Evolutionary conservation across 208 protist species (phyloP).

Genomic region (Borovskyia barvae): DNA sequence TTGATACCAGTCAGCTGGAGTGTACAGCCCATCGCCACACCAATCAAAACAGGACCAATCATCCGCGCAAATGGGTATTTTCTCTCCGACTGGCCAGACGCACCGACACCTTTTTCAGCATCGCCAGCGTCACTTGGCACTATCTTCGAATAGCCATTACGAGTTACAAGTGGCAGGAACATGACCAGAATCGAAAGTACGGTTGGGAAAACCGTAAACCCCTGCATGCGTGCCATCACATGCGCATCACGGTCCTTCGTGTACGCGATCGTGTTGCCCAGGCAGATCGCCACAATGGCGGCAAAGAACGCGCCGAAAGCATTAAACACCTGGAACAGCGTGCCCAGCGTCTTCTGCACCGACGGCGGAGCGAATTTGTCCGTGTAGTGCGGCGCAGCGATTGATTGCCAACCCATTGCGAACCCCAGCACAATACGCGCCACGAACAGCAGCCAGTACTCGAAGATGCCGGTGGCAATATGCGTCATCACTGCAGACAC

Average conservation of each 20-base stretch:
- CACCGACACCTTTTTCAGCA: conserved; percentile 5
- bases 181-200: conserved; percentile 29
- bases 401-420: conserved; percentile 34
- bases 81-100: too few species aligned
- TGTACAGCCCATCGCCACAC: conserved; percentile 32
- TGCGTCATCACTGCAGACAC: conserved; percentile 33
- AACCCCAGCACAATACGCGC: conserved; percentile 55
- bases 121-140: too few species aligned
- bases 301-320: conserved; percentile 51
- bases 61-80: conserved; percentile 30
- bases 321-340: conserved; percentile 45
- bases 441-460: conserved; percentile 50
- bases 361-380: conserved; percentile 32
- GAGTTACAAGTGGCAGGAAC: conserved; percentile 31
- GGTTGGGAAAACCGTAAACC: conserved; percentile 30
- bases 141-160: conserved; percentile 9
- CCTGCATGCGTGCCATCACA: conserved; percentile 44
- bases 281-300: conserved; percentile 38
- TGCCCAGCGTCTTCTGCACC: conserved; percentile 31
- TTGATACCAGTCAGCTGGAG: conserved; percentile 73
- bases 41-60: conserved; percentile 30
- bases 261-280: conserved; percentile 35
- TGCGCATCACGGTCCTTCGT: conserved; percentile 13
- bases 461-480: conserved; percentile 24
- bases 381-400: conserved; percentile 49